A percentile compares a stretch with the other conserved stretches of the same genome.
These are phyloP conservation scores for Cryptosporidium sp. DNA, from an alignment of 169 alveolate species.

Conservation along the genomic window DNA sequence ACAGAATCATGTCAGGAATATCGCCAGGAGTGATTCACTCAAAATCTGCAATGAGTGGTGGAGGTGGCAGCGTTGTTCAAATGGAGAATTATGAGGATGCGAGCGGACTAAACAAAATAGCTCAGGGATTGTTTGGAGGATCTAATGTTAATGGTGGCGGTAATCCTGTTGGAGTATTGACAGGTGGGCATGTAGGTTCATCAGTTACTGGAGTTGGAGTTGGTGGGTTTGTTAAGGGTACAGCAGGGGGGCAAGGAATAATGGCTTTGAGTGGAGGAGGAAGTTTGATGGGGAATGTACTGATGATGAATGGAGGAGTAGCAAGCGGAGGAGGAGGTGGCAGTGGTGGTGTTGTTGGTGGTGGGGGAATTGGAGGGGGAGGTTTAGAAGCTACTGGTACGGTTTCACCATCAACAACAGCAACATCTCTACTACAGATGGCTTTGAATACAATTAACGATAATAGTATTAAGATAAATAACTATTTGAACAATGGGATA, in stretches of 20 bases:
- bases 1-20: not conserved
- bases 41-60: not conserved
- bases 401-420: slow-evolving; percentile 1
- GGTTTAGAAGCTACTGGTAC: not conserved
- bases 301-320: slow-evolving; percentile 1
- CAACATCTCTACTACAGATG: slow-evolving; percentile 52
- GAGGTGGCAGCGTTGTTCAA: not conserved
- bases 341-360: not conserved
- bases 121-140: slow-evolving; percentile 30
- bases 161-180: not conserved
- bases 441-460: slow-evolving; percentile 63
- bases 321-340: not conserved
- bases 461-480: slow-evolving; percentile 46
- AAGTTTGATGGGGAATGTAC: slow-evolving; percentile 21
- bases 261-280: not conserved
- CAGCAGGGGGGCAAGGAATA: slow-evolving; percentile 8
- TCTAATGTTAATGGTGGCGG: not conserved
- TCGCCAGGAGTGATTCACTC: slow-evolving; percentile 4
- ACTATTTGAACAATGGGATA: not conserved
- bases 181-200: not conserved
- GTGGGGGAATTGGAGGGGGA: not conserved
- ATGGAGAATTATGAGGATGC: not conserved
- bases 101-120: not conserved
- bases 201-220: not conserved
- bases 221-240: not conserved